Base-by-base conservation (phyloP, 164 flowering plant genomes). In the Liquidambar formosana region DNA sequence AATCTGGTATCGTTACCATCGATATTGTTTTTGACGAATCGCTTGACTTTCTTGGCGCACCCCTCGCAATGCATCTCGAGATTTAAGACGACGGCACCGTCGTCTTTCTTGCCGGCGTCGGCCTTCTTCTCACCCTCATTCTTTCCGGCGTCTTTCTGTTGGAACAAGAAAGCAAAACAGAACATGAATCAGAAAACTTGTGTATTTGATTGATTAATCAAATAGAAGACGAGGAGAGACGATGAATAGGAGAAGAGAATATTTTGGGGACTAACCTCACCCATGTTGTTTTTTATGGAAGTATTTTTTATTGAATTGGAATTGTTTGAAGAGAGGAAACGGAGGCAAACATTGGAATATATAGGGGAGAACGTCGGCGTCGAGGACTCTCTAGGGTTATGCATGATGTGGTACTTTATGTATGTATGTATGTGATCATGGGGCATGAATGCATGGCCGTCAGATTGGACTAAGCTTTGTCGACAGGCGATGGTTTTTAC, bases 1-100 rank as follows among this genome's bases (percentile, higher is more conserved):
- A 15, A 11, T 4, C 11, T 46, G 27, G 16, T 27, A 1, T 38
- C 5, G 19, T 5, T 83, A 94, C 98, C 98, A 18, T 84, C 81
- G 18, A 80, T 76, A 18, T 70, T n/a, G n/a, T n/a, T 65, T 23
- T 69, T 75, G 57, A 90, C 71, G 47, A 81, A 73, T 41, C 76
- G 75, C 57, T 66, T 80, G 76, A 92, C 78, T 79, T 89, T 94
- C 76, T 82, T 80, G 4, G 92, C 95, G 58, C 98, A 94, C 0
- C 97, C 97, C 41, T 89, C 92, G 62, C 98, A 94, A 81, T 94
- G 98, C 91, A 94, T 74, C 66, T 94, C 96, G 11, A 90, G 69
- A 79, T 89, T 94, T 61, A 82, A 70, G 26, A 94, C 88, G 54
- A 76, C 80, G 64, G 93, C 71, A 33, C 75, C 92, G 33, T 69